These are phyloP conservation scores for Fraxinus greggii DNA, from an alignment of 305 asterid genomes.

Conservation along the genomic window DNA sequence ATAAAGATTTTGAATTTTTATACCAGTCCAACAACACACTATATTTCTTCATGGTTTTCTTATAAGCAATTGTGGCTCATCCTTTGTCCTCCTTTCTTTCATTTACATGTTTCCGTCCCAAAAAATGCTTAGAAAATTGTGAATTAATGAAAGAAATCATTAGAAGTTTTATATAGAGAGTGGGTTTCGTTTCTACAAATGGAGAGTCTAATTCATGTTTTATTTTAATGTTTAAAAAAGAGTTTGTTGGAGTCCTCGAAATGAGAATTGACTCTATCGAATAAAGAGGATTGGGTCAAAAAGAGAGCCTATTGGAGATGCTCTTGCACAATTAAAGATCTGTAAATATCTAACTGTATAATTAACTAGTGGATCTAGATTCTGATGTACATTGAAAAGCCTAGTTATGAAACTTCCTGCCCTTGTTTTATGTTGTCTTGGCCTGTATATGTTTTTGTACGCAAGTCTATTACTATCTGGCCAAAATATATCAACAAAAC, in stretches of 20 bases:
- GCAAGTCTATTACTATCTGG: neutral
- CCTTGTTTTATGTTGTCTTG: neutral
- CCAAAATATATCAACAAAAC: neutral
- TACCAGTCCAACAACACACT: neutral
- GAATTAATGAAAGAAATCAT: neutral
- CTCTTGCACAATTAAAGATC: neutral
- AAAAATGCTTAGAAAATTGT: neutral
- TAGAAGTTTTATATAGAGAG: neutral
- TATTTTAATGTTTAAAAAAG: neutral
- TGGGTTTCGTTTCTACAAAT: neutral
- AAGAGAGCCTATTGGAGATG: neutral
- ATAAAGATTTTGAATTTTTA: neutral
- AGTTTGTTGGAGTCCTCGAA: neutral
- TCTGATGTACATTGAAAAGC: constrained; percentile 15
- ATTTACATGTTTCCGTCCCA: neutral
- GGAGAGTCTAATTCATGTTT: neutral
- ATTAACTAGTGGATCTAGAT: neutral
- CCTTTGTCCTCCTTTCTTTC: neutral
- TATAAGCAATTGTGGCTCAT: neutral
- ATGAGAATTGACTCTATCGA: neutral
- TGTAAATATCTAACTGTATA: neutral
- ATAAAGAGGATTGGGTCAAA: neutral
- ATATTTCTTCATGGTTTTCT: neutral
- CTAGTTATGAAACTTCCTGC: neutral
- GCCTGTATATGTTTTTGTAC: neutral